phyloP scores from a whole-genome alignment of 1,284 basidiomycete species.

The Puccinia triticina region DNA sequence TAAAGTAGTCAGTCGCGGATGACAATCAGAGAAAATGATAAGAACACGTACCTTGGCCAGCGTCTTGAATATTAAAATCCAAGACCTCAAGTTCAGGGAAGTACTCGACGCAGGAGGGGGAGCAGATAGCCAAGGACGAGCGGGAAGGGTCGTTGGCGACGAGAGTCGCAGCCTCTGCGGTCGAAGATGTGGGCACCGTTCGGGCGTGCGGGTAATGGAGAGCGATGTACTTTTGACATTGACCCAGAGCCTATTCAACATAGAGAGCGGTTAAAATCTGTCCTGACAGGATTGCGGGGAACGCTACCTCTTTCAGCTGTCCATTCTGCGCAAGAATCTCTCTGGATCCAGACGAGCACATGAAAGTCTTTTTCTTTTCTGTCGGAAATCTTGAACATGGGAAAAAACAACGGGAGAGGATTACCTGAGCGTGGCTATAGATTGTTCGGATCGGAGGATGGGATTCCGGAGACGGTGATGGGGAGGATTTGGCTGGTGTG shows the following conservation, averaged over 20 bases:
- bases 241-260: constrained; percentile 19
- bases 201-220: constrained; percentile 30
- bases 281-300: no score
- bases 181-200: constrained; percentile 24
- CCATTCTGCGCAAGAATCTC: no score
- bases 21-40: neutral
- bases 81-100: constrained; percentile 26
- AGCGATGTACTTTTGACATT: constrained; percentile 34
- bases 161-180: constrained; percentile 23
- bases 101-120: constrained; percentile 9
- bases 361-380: neutral
- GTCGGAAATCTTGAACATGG: neutral
- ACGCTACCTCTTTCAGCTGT: neutral
- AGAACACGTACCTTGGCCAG: constrained; percentile 20
- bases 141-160: constrained; percentile 8
- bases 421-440: constrained; percentile 29
- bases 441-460: neutral
- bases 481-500: neutral
- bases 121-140: constrained; percentile 31
- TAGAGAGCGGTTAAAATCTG: neutral
- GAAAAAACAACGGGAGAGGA: neutral
- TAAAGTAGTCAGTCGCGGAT: neutral
- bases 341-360: neutral
- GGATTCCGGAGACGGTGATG: neutral
- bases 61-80: constrained; percentile 37